Percentiles rank a stretch among this genome's conserved stretches.
phyloP scores from a whole-genome alignment of 331 rosid species.

The Dryas integrifolia region DNA sequence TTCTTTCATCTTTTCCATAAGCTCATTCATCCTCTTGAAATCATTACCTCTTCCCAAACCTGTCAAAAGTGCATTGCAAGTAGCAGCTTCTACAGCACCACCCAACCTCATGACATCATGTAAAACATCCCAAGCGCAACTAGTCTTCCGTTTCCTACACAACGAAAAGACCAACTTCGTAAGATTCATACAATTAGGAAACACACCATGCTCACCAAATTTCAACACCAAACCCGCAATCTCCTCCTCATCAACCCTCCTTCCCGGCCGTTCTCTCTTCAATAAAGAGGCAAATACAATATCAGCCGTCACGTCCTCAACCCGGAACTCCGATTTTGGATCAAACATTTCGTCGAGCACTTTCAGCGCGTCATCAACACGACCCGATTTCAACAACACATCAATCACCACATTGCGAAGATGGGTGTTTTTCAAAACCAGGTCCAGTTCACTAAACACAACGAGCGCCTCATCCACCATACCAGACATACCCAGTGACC shows the following conservation, averaged over 20 bases:
- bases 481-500: slow-evolving; percentile 36
- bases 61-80: slow-evolving; percentile 66
- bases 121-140: slow-evolving; percentile 60
- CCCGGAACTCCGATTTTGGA: slow-evolving; percentile 33
- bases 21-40: slow-evolving; percentile 53
- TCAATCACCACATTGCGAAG: slow-evolving; percentile 43
- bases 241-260: slow-evolving; percentile 42
- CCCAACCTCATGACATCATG: slow-evolving; percentile 44
- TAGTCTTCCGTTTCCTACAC: slow-evolving; percentile 49
- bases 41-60: slow-evolving; percentile 52
- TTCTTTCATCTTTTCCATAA: slow-evolving; percentile 64
- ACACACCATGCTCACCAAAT: slow-evolving; percentile 43
- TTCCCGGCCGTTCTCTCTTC: slow-evolving; percentile 29
- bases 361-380: slow-evolving; percentile 39
- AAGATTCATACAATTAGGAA: slow-evolving; percentile 45
- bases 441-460: slow-evolving; percentile 40
- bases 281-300: slow-evolving; percentile 45
- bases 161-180: slow-evolving; percentile 50
- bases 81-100: slow-evolving; percentile 48
- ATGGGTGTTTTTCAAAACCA: slow-evolving; percentile 38
- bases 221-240: slow-evolving; percentile 47
- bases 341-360: slow-evolving; percentile 75
- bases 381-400: slow-evolving; percentile 36
- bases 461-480: slow-evolving; percentile 49
- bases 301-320: slow-evolving; percentile 40